Evolutionary conservation across 2,329 filamentous ascomycete genomes (phyloP).

Genomic region (Ophiognomonia clavigignenti-juglandacearum): DNA sequence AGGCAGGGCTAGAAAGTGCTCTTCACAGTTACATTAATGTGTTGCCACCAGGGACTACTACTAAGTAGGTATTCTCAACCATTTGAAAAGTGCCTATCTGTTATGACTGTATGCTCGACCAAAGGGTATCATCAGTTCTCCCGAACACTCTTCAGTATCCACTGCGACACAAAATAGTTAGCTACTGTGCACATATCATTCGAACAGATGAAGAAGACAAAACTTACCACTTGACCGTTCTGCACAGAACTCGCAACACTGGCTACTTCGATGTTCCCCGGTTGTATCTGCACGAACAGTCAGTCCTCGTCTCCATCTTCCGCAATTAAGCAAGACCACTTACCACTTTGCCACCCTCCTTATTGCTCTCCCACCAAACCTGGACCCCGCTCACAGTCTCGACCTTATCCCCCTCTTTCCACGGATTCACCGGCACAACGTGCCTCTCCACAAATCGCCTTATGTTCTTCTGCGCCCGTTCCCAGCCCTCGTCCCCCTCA

Average conservation of each 20-base stretch:
- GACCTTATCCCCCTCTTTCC: conserved; percentile 62
- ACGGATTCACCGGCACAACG: conserved; percentile 70
- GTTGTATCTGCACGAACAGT: conserved; percentile 59
- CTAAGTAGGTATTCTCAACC: background rate
- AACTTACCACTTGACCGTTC: conserved; percentile 74
- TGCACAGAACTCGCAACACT: conserved; percentile 69
- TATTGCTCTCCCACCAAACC: conserved; percentile 76
- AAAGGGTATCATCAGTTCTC: conserved; percentile 33
- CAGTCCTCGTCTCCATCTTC: background rate
- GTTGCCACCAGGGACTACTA: no score
- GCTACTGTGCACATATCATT: background rate
- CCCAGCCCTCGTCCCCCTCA: conserved; percentile 67
- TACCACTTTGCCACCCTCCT: conserved; percentile 64
- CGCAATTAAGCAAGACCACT: conserved; percentile 25
- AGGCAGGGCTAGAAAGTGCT: no score
- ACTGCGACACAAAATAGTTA: conserved; percentile 33
- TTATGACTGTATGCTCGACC: background rate
- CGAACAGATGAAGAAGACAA: background rate
- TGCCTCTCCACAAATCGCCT: conserved; percentile 81
- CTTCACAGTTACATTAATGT: no score
- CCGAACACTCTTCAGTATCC: conserved; percentile 58
- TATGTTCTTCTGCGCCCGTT: conserved; percentile 73
- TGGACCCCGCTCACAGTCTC: conserved; percentile 60
- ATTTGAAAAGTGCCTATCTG: background rate
- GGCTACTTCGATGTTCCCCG: conserved; percentile 72